Evolutionary conservation across 1,139 yeast genomes (phyloP).

Genomic region (Starmera stellimalicola): DNA sequence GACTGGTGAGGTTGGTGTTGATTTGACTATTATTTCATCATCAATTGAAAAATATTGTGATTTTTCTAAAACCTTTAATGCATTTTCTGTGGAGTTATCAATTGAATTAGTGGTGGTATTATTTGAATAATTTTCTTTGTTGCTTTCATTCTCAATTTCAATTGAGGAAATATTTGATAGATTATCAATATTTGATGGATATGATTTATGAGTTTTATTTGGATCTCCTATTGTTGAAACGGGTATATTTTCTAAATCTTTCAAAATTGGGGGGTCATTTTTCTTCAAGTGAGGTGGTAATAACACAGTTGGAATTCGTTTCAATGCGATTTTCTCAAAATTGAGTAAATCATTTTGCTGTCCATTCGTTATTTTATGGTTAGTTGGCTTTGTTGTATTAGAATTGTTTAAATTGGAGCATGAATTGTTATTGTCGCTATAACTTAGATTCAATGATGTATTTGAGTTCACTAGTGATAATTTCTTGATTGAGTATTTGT

Average conservation of each 20-base stretch:
- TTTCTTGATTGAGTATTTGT: slow-evolving; percentile 12
- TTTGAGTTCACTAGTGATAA: slow-evolving; percentile 17
- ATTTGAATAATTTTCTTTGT: neutral
- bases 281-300: slow-evolving; percentile 19
- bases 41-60: slow-evolving; percentile 5
- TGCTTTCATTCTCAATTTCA: neutral
- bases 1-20: slow-evolving; percentile 12
- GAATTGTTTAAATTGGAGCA: too few relatives aligned
- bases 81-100: slow-evolving; percentile 15
- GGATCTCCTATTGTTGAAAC: slow-evolving; percentile 2
- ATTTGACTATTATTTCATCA: slow-evolving; percentile 3
- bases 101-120: neutral
- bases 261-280: slow-evolving; percentile 1
- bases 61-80: slow-evolving; percentile 11
- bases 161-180: neutral
- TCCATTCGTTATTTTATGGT: neutral
- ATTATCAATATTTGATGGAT: neutral
- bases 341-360: slow-evolving; percentile 3
- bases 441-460: slow-evolving; percentile 11
- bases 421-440: too few relatives aligned
- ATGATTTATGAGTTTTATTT: neutral
- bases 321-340: slow-evolving; percentile 17
- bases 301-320: slow-evolving; percentile 16
- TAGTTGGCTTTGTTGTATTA: slow-evolving; percentile 1
- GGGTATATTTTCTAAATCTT: slow-evolving; percentile 13